These are phyloP conservation scores for Emmonsiellopsis sp. DNA, from an alignment of 2,329 filamentous ascomycete genomes.

Conservation along the genomic window DNA sequence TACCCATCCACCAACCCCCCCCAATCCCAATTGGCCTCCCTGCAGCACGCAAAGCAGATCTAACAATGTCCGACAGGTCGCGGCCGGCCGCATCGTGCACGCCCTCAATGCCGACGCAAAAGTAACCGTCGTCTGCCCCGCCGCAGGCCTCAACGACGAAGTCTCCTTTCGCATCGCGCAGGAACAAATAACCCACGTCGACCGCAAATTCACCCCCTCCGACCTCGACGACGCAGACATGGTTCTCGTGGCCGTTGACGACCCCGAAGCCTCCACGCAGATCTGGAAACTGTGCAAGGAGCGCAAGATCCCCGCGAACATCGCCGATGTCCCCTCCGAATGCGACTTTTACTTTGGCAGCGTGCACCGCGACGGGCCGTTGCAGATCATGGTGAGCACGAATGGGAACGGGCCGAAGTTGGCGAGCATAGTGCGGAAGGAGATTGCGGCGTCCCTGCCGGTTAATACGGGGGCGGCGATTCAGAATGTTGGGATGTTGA, in stretches of 20 bases:
- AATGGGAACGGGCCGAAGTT: conserved; percentile 92
- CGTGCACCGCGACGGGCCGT: conserved; percentile 83
- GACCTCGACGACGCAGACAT: conserved; percentile 77
- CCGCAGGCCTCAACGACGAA: conserved; percentile 73
- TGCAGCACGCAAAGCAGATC: not conserved
- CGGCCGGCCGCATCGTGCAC: conserved; percentile 86
- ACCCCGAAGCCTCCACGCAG: conserved; percentile 76
- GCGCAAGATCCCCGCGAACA: conserved; percentile 76
- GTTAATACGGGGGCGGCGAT: conserved; percentile 76
- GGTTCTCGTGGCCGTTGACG: conserved; percentile 89
- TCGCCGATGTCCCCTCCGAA: conserved; percentile 90
- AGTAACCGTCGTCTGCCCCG: conserved; percentile 76
- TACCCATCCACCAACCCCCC: not conserved
- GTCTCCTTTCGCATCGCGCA: conserved; percentile 71
- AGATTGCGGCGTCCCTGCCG: conserved; percentile 70
- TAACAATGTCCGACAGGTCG: conserved; percentile 54
- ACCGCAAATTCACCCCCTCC: conserved; percentile 74
- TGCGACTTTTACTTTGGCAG: conserved; percentile 99
- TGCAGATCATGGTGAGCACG: conserved; percentile 98
- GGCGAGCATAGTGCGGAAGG: conserved; percentile 72
- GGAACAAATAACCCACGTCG: conserved; percentile 66
- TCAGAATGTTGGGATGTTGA: conserved; percentile 68
- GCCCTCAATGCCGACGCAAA: conserved; percentile 89
- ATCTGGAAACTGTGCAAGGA: conserved; percentile 94
- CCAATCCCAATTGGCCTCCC: not conserved